Evolutionary conservation across 345 rosid species (phyloP), one percentile per base, ranked within the genome.

Genomic region (Litchi chinensis): DNA sequence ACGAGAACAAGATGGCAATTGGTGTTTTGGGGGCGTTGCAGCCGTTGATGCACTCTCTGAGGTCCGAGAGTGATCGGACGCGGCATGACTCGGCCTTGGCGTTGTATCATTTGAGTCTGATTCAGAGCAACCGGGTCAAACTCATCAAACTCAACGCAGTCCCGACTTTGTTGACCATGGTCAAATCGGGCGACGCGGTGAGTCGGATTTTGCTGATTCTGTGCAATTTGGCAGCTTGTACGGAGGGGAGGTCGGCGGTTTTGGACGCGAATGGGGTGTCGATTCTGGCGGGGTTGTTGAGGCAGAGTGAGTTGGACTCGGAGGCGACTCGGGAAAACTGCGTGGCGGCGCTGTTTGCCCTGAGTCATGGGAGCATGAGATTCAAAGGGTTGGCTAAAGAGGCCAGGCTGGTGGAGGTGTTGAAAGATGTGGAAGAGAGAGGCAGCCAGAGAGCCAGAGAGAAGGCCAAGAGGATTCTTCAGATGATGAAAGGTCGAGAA

Each of bases 1-100:
- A 93, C 46, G 90, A 91, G 76, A 95, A 90, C 79, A 91, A 91
- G 80, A 92, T 91, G 87, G 97, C 94, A 41, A 92, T 93, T 8
- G 98, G 95, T 26, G 98, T 89, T 12, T 80, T 95, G 44, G 97
- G 98, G 8, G 98, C 95, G 48, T 79, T 93, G 68, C 95, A 89
- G 78, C 95, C 97, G 12, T 83, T 95, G 2, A 79, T 95, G 44
- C 90, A 90, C 79, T 88, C 91, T 69, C 87, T 95, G 15, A 81
- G 94, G 57, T 87, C 91, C 0, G 92, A 88, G 10, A 88, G 91
- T 39, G 92, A 92, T 77, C 87, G 84, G 75, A 83, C 93, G 3
- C 87, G 92, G 6, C 84, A 86, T 41, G 98, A 95, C 80, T 87
- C 97, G 5, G 91, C 95, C 3, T 86, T 91, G n/a, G 93, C 98